Conservation (phyloP, 495 filamentous ascomycete genomes). For the Pseudotulostoma volvatum region DNA sequence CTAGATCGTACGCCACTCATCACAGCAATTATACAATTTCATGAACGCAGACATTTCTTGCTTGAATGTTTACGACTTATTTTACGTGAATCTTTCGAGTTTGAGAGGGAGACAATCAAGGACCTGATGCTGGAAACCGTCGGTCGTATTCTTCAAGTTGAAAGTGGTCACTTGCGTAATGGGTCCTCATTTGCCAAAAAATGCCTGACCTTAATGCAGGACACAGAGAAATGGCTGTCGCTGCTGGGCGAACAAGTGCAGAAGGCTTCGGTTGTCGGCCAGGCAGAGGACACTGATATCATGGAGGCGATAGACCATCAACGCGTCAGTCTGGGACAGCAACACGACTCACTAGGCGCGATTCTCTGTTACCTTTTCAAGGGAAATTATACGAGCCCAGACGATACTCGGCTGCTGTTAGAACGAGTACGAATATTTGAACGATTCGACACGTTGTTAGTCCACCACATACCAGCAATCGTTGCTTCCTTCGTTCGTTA, state of each 20-base stretch:
- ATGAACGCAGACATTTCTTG: conserved; percentile 58
- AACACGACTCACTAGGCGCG: conserved; percentile 75
- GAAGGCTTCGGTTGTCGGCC: conserved; percentile 50
- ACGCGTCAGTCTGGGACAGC: conserved; percentile 52
- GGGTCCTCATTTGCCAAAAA: conserved; percentile 43
- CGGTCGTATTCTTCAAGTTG: conserved; percentile 29
- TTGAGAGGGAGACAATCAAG: conserved; percentile 32
- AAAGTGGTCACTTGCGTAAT: conserved; percentile 24
- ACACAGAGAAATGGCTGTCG: conserved; percentile 56
- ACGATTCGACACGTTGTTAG: conserved; percentile 48
- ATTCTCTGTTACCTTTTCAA: conserved; percentile 64
- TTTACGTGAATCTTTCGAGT: conserved; percentile 44
- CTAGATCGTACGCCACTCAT: conserved; percentile 53
- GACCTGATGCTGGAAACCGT: conserved; percentile 25
- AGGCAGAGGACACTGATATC: conserved; percentile 37
- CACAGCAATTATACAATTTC: conserved; percentile 68
- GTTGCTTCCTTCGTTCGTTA: conserved; percentile 56
- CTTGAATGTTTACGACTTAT: conserved; percentile 70
- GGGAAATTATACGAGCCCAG: conserved; percentile 44
- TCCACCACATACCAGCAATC: conserved; percentile 68
- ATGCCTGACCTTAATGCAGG: conserved; percentile 55
- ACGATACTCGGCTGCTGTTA: conserved; percentile 58
- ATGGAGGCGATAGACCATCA: conserved; percentile 60
- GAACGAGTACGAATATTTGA: conserved; percentile 47
- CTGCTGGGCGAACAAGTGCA: conserved; percentile 54